Evolutionary conservation across 495 filamentous ascomycete genomes (phyloP).

Genomic region (Penicillium cinerascens): DNA sequence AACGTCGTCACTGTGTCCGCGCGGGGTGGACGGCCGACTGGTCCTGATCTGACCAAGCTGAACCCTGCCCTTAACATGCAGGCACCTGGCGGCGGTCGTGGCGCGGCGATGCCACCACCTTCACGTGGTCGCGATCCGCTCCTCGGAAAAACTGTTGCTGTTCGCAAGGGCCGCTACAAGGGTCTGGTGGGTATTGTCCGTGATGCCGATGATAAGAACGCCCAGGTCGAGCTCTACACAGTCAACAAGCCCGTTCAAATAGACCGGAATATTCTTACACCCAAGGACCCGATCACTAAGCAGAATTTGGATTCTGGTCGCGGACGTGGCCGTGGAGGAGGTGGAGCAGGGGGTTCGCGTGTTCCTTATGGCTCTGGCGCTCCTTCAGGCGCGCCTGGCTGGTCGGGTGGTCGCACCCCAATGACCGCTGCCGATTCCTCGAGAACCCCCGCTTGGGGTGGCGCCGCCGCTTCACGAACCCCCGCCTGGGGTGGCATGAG

Average conservation of each 20-base stretch:
- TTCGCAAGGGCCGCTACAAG: conserved; percentile 82
- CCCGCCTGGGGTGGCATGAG: conserved; percentile 59
- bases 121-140: conserved; percentile 76
- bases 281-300: conserved; percentile 79
- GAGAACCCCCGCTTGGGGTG: conserved; percentile 69
- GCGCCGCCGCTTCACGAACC: conserved; percentile 45
- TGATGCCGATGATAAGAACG: conserved; percentile 78
- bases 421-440: conserved; percentile 55
- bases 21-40: conserved; percentile 72
- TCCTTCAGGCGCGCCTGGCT: conserved; percentile 34
- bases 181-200: conserved; percentile 93
- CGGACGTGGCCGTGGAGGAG: conserved; percentile 43
- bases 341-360: conserved; percentile 49
- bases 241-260: conserved; percentile 85
- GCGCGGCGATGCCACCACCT: conserved; percentile 68
- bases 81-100: conserved; percentile 33
- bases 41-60: conserved; percentile 84
- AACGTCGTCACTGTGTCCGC: conserved; percentile 87
- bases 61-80: conserved; percentile 77
- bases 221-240: conserved; percentile 87
- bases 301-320: conserved; percentile 64
- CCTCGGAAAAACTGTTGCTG: conserved; percentile 84
- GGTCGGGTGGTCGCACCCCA: conserved; percentile 67
- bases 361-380: conserved; percentile 41
- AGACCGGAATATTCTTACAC: conserved; percentile 67